A percentile compares a stretch with the other conserved stretches of the same genome.
Conservation (phyloP, 495 filamentous ascomycete species). For the Podospora pseudoanserina region DNA sequence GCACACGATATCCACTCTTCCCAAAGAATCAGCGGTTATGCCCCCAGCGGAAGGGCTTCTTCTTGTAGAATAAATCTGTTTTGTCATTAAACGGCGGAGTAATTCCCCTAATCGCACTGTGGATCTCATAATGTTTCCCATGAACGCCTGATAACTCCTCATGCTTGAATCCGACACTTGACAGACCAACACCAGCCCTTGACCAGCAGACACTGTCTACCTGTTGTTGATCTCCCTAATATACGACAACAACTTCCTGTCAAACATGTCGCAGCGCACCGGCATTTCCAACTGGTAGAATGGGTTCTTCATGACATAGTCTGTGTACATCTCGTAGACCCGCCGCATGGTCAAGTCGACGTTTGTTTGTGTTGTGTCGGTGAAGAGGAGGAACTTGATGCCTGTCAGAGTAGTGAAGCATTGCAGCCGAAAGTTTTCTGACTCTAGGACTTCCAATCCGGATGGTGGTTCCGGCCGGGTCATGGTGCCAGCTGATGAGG, state of each 20-base stretch:
- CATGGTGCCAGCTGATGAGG: slow-evolving; percentile 49
- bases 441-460: slow-evolving; percentile 88
- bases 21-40: not conserved
- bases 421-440: slow-evolving; percentile 84
- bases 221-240: slow-evolving; percentile 58
- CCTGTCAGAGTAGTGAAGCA: slow-evolving; percentile 95
- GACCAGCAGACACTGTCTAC: slow-evolving; percentile 18
- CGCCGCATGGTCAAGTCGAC: slow-evolving; percentile 74
- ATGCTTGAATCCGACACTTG: not conserved
- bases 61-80: not conserved
- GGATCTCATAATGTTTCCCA: not conserved
- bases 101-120: slow-evolving; percentile 4
- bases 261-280: slow-evolving; percentile 89
- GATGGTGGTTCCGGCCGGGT: slow-evolving; percentile 54
- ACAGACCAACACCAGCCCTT: not conserved
- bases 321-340: slow-evolving; percentile 92
- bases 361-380: slow-evolving; percentile 85
- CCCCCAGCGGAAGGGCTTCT: not conserved
- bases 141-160: slow-evolving; percentile 25
- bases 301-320: slow-evolving; percentile 99
- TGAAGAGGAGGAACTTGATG: slow-evolving; percentile 92
- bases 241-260: slow-evolving; percentile 73
- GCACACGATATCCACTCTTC: not conserved
- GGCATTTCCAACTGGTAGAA: slow-evolving; percentile 99
- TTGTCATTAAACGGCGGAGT: slow-evolving; percentile 1